phyloP scores from a whole-genome alignment of 2,329 filamentous ascomycete species.

The Zasmidium citrigriseum region DNA sequence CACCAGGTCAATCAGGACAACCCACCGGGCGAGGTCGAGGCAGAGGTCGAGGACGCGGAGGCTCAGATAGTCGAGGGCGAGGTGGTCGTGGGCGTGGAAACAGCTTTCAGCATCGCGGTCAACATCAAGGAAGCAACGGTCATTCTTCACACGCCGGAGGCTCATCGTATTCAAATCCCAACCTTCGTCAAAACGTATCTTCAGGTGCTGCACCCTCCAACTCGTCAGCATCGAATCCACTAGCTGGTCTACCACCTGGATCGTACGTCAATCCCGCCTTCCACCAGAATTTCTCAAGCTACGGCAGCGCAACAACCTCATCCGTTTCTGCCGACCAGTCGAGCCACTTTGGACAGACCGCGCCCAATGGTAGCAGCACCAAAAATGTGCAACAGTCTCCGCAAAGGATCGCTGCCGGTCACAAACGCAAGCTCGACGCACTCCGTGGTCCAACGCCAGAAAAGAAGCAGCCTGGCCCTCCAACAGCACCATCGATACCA shows the following conservation, averaged over 20 bases:
- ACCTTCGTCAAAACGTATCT: neutral
- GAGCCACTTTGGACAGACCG: too few species aligned
- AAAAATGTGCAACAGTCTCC: slow-evolving; percentile 8
- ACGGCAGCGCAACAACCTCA: neutral
- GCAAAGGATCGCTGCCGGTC: slow-evolving; percentile 25
- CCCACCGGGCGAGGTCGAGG: slow-evolving; percentile 25
- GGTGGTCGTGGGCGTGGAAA: slow-evolving; percentile 9
- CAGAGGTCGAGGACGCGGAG: slow-evolving; percentile 33
- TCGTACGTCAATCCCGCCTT: slow-evolving; percentile 35
- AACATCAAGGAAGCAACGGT: neutral
- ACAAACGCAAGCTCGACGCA: slow-evolving; percentile 38
- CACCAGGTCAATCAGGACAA: neutral
- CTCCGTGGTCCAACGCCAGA: slow-evolving; percentile 24
- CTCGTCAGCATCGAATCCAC: neutral
- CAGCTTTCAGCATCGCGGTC: neutral
- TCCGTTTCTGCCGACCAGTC: too few species aligned
- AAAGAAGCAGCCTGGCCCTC: slow-evolving; percentile 16
- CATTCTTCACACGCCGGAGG: neutral
- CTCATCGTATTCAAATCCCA: neutral
- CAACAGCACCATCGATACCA: slow-evolving; percentile 34
- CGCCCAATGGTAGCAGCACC: too few species aligned
- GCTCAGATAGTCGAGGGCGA: slow-evolving; percentile 14
- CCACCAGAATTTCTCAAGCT: slow-evolving; percentile 2
- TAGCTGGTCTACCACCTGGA: slow-evolving; percentile 27
- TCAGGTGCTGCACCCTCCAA: neutral